phyloP scores from a whole-genome alignment of 768 basidiomycete genomes.

The Coprinellus aureogranulatus region DNA sequence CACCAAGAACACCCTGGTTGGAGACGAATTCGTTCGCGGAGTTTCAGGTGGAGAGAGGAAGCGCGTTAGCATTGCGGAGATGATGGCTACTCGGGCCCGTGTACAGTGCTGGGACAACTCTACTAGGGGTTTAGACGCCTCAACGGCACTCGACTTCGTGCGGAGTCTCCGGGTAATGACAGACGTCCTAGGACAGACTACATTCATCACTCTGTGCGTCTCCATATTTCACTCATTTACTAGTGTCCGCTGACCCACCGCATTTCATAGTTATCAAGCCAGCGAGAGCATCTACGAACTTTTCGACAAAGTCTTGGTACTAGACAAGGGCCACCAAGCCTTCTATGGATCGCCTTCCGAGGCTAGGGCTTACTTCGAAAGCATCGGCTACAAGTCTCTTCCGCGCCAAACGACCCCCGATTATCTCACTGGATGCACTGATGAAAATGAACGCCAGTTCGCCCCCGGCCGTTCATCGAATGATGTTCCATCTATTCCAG shows the following conservation, averaged over 20 bases:
- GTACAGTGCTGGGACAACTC: slow-evolving; percentile 85
- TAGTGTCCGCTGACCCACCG: too few species aligned
- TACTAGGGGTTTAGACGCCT: slow-evolving; percentile 79
- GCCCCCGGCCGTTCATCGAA: slow-evolving; percentile 54
- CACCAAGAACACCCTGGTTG: slow-evolving; percentile 75
- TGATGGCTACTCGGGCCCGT: slow-evolving; percentile 78
- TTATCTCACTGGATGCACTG: slow-evolving; percentile 81
- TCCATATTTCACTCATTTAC: too few species aligned
- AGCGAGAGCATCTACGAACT: slow-evolving; percentile 73
- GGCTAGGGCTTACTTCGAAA: slow-evolving; percentile 78
- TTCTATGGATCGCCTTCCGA: slow-evolving; percentile 74
- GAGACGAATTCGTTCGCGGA: slow-evolving; percentile 82
- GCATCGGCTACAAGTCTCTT: slow-evolving; percentile 67
- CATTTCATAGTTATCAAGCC: slow-evolving; percentile 61
- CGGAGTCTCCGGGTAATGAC: slow-evolving; percentile 80
- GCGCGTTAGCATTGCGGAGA: slow-evolving; percentile 80
- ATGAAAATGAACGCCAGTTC: slow-evolving; percentile 82
- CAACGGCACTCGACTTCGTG: slow-evolving; percentile 84
- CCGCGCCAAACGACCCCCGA: slow-evolving; percentile 85
- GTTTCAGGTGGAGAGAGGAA: slow-evolving; percentile 82
- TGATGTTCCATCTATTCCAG: slow-evolving; percentile 66
- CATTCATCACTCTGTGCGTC: slow-evolving; percentile 73
- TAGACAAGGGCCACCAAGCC: slow-evolving; percentile 78
- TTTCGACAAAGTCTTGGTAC: slow-evolving; percentile 86
- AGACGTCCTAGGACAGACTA: slow-evolving; percentile 76